Conservation (phyloP, 2,329 filamentous ascomycete species). For the Ceratocystis ficicola region DNA sequence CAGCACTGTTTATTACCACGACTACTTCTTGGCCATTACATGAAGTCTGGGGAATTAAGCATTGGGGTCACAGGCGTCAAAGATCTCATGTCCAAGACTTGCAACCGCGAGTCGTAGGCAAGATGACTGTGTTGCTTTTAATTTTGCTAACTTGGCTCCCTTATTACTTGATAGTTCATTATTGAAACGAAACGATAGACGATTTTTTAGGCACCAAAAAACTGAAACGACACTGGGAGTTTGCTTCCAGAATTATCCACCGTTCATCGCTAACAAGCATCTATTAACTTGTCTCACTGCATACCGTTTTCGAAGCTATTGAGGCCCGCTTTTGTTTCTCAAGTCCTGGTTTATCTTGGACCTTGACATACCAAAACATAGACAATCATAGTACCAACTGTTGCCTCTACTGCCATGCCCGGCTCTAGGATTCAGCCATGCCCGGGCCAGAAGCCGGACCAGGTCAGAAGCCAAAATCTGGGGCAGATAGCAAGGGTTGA, state of each 20-base stretch:
- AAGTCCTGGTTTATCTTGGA: background rate
- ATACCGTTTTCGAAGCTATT: background rate
- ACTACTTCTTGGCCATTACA: background rate
- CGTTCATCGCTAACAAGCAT: background rate
- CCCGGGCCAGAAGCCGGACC: background rate
- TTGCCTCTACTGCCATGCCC: conserved; percentile 4
- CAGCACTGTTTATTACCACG: no score
- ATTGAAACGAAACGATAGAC: background rate
- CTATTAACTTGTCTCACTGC: background rate
- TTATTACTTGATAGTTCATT: background rate
- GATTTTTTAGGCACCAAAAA: background rate
- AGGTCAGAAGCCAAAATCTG: background rate
- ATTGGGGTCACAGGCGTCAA: background rate
- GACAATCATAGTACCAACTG: background rate
- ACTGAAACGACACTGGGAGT: background rate
- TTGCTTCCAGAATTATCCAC: background rate
- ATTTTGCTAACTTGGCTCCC: background rate
- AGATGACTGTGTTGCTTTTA: background rate
- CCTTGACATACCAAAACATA: background rate
- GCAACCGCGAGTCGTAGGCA: background rate
- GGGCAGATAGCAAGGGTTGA: background rate
- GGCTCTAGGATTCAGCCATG: background rate
- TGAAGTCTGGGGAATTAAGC: background rate
- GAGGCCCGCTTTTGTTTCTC: background rate
- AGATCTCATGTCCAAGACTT: background rate